Conservation (phyloP, 805 yeast genomes). For the Ogataea ganodermae region DNA sequence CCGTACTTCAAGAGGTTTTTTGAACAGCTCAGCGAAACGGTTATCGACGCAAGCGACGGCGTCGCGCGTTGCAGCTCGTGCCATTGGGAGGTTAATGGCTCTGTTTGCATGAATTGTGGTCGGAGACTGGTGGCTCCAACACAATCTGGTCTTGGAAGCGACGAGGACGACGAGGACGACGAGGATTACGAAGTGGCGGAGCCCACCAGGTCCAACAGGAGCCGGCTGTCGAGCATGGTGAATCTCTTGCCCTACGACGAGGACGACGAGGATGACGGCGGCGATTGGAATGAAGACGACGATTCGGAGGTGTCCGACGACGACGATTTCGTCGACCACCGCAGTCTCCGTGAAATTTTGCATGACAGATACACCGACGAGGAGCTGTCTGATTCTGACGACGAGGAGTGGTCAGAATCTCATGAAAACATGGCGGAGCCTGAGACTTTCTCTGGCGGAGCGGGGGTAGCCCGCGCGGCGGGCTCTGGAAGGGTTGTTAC, state of each 20-base stretch:
- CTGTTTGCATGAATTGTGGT: constrained; percentile 69
- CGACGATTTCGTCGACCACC: constrained; percentile 10
- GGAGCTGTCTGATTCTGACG: neutral
- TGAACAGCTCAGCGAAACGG: constrained; percentile 47
- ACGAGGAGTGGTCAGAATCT: neutral
- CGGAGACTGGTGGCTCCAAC: constrained; percentile 40
- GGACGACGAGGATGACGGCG: constrained; percentile 6
- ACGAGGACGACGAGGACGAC: constrained; percentile 9
- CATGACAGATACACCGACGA: constrained; percentile 2
- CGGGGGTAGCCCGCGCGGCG: too few species aligned
- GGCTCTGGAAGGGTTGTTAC: too few species aligned
- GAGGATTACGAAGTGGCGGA: neutral
- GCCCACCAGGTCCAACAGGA: too few species aligned
- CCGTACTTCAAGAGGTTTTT: constrained; percentile 53
- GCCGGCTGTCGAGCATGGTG: too few species aligned
- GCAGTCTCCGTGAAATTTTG: neutral
- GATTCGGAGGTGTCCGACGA: constrained; percentile 17
- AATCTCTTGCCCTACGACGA: too few species aligned
- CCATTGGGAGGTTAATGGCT: constrained; percentile 77
- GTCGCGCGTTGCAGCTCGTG: constrained; percentile 74
- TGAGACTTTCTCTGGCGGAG: too few species aligned
- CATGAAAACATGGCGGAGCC: neutral
- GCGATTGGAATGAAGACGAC: constrained; percentile 5
- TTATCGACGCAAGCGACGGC: constrained; percentile 67
- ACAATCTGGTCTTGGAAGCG: constrained; percentile 5